Base-by-base conservation (phyloP, 2,329 filamentous ascomycete species). In the Colletotrichum godetiae region DNA sequence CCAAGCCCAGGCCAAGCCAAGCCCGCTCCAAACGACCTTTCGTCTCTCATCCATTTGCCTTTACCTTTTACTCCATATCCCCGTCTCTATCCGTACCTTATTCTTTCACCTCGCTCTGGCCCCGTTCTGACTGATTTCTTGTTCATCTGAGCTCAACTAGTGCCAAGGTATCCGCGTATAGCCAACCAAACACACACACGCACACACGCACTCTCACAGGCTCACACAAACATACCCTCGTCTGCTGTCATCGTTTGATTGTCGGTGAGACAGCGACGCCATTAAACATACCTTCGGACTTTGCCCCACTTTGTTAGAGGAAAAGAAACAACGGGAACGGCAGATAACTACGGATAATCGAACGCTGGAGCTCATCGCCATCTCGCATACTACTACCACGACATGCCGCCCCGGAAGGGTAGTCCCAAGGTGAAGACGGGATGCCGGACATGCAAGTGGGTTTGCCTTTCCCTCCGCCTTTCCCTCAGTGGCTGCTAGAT, bases 391-490 rank as follows among this genome's bases (percentile, higher is more conserved):
- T 49, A 49, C 10, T 49, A 49, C 42, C 58, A 37, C 22, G 2
- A 57, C 15, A 72, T 72, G 68, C 68, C 68, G 59, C 53, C 70
- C 59, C 65, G 70, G 56, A 73, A 73, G 56, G 66, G 70, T 42
- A 70, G 70, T 57, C 59, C 70, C 24, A 86, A 86, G 75, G 85
- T 86, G 57, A 81, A 84, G 66, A 86, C 85, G 6, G 88, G 88
- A 13, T 89, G 88, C 78, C 81, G 87, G 67, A 89, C 88, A 63
- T 89, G 88, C 86, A 89, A 88, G 87, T 88, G 76, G 74, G 87
- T 85, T 60, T 24, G 59, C 59, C 49, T 57, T n/a, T 62, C 13
- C 29, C 15, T 49, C 24, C 5, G 35, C 5, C 27, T 27, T 42
- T 15, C 37, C 37, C 37, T 42, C 15, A 42, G 37, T 42, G 37